phyloP scores from a whole-genome alignment of 768 basidiomycete genomes.

The Dacryopinax primogenitus region DNA sequence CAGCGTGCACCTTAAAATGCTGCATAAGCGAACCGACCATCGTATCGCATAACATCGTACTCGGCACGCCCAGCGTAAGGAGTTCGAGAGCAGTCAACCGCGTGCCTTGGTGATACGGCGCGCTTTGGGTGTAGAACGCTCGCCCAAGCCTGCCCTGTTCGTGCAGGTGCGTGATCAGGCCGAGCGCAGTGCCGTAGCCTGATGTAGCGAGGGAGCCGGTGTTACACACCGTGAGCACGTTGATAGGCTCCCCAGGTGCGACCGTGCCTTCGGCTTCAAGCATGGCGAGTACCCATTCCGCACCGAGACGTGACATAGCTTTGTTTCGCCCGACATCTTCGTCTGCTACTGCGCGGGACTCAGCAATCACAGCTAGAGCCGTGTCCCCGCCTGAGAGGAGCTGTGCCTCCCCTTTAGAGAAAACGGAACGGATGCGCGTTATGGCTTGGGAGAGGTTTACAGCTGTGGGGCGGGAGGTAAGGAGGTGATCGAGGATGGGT shows the following conservation, averaged over 20 bases:
- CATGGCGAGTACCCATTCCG: slow-evolving; percentile 62
- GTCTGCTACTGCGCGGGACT: slow-evolving; percentile 60
- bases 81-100: slow-evolving; percentile 82
- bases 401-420: slow-evolving; percentile 27
- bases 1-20: slow-evolving; percentile 66
- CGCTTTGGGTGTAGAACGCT: slow-evolving; percentile 87
- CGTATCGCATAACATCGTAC: slow-evolving; percentile 91
- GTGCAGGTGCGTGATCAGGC: slow-evolving; percentile 81
- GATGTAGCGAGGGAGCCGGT: slow-evolving; percentile 95
- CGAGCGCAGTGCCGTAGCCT: slow-evolving; percentile 90
- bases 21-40: slow-evolving; percentile 96
- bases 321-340: slow-evolving; percentile 83
- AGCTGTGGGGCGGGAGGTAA: slow-evolving; percentile 85
- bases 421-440: slow-evolving; percentile 43
- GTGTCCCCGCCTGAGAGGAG: slow-evolving; percentile 31
- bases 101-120: slow-evolving; percentile 87
- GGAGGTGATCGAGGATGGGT: slow-evolving; percentile 55
- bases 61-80: slow-evolving; percentile 67
- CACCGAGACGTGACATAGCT: slow-evolving; percentile 72
- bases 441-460: slow-evolving; percentile 88
- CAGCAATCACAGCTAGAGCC: slow-evolving; percentile 47
- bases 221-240: slow-evolving; percentile 89
- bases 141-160: slow-evolving; percentile 61
- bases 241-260: slow-evolving; percentile 38
- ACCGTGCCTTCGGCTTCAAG: slow-evolving; percentile 33